A percentile compares a stretch with the other conserved stretches of the same genome.
Conservation (phyloP, 352 stramenopile genomes). For the Pythium aristosporum region DNA sequence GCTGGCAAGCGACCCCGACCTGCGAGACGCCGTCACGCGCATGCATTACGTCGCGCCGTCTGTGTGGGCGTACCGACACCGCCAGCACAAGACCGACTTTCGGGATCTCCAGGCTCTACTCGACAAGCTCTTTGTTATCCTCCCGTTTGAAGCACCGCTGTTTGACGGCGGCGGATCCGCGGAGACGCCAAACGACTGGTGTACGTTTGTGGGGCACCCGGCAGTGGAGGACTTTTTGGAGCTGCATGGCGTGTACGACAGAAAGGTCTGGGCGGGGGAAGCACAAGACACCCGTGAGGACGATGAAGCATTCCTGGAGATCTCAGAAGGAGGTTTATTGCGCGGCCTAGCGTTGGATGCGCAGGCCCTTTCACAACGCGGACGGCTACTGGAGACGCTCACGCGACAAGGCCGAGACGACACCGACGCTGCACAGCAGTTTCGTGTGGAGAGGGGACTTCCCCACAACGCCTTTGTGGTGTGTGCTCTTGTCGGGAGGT, state of each 20-base stretch:
- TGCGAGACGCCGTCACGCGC: slow-evolving; percentile 31
- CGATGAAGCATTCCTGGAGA: background rate
- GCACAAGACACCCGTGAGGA: background rate
- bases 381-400: slow-evolving; percentile 25
- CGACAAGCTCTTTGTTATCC: slow-evolving; percentile 66
- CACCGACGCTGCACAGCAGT: background rate
- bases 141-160: slow-evolving; percentile 65
- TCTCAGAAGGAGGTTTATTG: slow-evolving; percentile 6
- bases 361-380: background rate
- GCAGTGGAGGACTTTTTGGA: slow-evolving; percentile 72
- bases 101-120: slow-evolving; percentile 39
- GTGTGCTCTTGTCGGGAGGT: slow-evolving; percentile 71
- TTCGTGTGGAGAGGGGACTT: slow-evolving; percentile 29
- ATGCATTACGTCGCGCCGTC: slow-evolving; percentile 82
- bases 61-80: slow-evolving; percentile 71
- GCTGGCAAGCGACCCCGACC: slow-evolving; percentile 31
- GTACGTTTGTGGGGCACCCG: slow-evolving; percentile 66
- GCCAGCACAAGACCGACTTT: slow-evolving; percentile 31
- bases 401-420: slow-evolving; percentile 19
- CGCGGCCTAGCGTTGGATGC: slow-evolving; percentile 3
- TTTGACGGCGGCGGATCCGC: slow-evolving; percentile 26
- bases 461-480: slow-evolving; percentile 45
- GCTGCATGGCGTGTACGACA: slow-evolving; percentile 37
- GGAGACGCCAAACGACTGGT: slow-evolving; percentile 27
- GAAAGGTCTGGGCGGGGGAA: background rate